Conservation (phyloP, 805 yeast species). For the Wickerhamiella hasegawae region DNA sequence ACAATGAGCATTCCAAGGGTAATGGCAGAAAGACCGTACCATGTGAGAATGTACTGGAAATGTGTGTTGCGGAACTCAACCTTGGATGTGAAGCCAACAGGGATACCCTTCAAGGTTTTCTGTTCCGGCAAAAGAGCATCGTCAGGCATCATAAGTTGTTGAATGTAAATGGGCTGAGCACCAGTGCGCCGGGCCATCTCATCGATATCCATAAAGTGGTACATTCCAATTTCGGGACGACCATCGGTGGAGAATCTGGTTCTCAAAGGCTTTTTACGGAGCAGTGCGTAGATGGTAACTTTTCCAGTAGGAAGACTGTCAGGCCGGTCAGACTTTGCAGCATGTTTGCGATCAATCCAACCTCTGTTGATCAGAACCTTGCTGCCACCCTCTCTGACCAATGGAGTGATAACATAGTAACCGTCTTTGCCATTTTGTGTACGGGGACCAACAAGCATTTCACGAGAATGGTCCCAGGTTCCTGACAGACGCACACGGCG, state of each 20-base stretch:
- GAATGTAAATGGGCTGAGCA: conserved; percentile 58
- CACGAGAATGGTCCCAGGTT: conserved; percentile 65
- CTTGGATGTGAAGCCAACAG: conserved; percentile 70
- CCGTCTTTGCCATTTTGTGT: conserved; percentile 59
- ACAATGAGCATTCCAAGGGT: conserved; percentile 50
- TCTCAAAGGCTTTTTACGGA: conserved; percentile 50
- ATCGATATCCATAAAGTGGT: conserved; percentile 64
- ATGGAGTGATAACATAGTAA: conserved; percentile 66
- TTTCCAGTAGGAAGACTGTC: conserved; percentile 58
- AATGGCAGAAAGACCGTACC: conserved; percentile 77
- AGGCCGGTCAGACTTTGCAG: conserved; percentile 42
- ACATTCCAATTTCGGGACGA: conserved; percentile 48
- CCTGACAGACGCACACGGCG: conserved; percentile 68
- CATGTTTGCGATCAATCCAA: conserved; percentile 56
- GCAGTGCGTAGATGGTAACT: conserved; percentile 55
- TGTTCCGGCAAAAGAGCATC: conserved; percentile 26
- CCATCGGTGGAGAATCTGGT: conserved; percentile 58
- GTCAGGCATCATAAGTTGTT: conserved; percentile 47
- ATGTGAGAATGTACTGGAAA: conserved; percentile 78
- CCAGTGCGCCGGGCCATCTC: conserved; percentile 61
- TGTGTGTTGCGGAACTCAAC: conserved; percentile 79
- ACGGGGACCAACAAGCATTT: conserved; percentile 85
- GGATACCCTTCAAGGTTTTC: conserved; percentile 70
- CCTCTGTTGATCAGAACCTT: conserved; percentile 80
- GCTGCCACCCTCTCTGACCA: conserved; percentile 60